phyloP scores from a whole-genome alignment of 192 early-diverging fungal species.

The Gamsiella multidivaricata region DNA sequence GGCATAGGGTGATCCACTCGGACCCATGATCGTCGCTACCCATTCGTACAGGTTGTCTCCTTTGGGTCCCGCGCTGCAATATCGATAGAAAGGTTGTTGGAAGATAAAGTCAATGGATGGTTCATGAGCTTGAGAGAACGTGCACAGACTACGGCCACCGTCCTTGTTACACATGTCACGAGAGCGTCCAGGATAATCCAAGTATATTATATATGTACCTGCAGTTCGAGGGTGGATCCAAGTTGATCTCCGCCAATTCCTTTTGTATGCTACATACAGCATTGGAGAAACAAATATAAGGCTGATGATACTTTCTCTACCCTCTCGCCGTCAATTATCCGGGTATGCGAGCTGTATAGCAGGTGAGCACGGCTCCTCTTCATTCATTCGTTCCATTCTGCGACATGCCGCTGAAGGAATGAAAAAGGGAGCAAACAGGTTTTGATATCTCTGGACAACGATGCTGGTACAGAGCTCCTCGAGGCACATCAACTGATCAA shows the following conservation, averaged over 20 bases:
- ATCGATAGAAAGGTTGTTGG: no score
- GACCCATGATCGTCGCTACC: constrained; percentile 94
- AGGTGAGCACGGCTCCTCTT: not conserved
- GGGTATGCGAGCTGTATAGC: constrained; percentile 1
- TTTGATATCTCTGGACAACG: no score
- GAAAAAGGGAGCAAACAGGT: no score
- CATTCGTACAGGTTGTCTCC: constrained; percentile 97
- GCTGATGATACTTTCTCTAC: not conserved
- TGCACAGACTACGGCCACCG: no score
- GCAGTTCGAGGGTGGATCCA: constrained; percentile 96
- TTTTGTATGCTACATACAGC: constrained; percentile 83
- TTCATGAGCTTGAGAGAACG: no score
- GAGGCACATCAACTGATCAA: no score
- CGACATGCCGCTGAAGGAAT: no score
- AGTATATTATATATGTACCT: constrained; percentile 56
- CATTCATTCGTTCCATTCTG: not conserved
- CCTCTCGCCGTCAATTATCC: constrained; percentile 5
- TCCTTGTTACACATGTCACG: no score
- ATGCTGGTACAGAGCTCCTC: no score
- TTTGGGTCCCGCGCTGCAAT: constrained; percentile 96
- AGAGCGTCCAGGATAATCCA: no score
- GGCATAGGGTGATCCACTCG: constrained; percentile 88
- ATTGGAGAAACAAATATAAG: not conserved
- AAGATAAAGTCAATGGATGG: no score
- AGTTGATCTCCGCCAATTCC: constrained; percentile 95